Percentiles rank a stretch among this genome's conserved stretches.
phyloP scores from a whole-genome alignment of 805 yeast genomes.

The Groenewaldozyma salmanticensis region DNA sequence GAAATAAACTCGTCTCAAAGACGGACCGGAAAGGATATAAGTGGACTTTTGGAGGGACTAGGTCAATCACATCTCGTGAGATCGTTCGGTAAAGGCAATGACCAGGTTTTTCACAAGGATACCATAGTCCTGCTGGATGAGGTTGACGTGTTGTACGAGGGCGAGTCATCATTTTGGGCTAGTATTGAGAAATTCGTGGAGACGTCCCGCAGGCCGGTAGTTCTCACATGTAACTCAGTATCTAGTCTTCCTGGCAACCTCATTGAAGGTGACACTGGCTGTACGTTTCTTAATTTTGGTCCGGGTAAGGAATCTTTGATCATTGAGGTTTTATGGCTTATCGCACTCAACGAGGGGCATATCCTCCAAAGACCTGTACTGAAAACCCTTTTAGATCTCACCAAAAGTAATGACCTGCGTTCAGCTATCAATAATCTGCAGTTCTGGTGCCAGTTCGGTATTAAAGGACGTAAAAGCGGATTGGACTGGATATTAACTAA shows the following conservation, averaged over 20 bases:
- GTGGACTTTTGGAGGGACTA: conserved; percentile 57
- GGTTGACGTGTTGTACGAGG: conserved; percentile 68
- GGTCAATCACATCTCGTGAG: conserved; percentile 79
- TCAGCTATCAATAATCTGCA: conserved; percentile 22
- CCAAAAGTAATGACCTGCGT: conserved; percentile 22
- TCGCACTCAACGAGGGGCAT: conserved; percentile 31
- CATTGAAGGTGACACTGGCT: conserved; percentile 27
- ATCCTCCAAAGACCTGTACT: conserved; percentile 16
- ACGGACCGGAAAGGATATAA: conserved; percentile 63
- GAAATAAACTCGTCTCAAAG: conserved; percentile 72
- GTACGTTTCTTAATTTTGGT: conserved; percentile 30
- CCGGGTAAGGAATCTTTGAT: conserved; percentile 11
- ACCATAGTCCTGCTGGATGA: conserved; percentile 79
- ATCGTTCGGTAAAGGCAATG: conserved; percentile 9
- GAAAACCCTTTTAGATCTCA: conserved; percentile 12
- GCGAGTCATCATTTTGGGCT: conserved; percentile 74
- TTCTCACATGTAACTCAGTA: conserved; percentile 44
- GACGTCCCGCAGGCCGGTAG: conserved; percentile 58
- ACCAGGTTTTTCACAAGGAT: conserved; percentile 23
- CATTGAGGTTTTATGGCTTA: conserved; percentile 22
- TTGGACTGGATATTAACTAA: conserved; percentile 24
- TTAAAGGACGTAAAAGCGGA: conserved; percentile 25
- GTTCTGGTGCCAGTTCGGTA: conserved; percentile 29
- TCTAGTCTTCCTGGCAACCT: conserved; percentile 24
- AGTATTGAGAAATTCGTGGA: conserved; percentile 52